Evolutionary conservation across 1,139 yeast species (phyloP).

Genomic region (Candida sp.): DNA sequence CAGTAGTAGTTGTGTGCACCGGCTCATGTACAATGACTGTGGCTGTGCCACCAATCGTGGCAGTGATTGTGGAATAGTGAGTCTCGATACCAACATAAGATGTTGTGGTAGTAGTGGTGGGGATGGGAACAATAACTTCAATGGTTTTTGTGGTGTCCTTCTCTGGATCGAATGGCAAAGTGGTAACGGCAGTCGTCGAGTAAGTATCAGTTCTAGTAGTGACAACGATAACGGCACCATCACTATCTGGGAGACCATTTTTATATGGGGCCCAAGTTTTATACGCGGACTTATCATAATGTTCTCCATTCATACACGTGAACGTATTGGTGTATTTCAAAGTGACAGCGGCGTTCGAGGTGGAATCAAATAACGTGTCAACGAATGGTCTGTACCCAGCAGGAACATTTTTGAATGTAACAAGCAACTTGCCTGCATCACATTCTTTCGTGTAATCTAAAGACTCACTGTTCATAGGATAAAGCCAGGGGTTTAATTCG

Average conservation of each 20-base stretch:
- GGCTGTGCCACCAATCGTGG: constrained; percentile 18
- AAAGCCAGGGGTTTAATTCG: constrained; percentile 22
- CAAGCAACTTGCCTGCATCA: constrained; percentile 11
- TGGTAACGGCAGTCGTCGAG: constrained; percentile 20
- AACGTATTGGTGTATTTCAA: neutral
- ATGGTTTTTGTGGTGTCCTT: constrained; percentile 22
- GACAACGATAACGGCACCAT: constrained; percentile 17
- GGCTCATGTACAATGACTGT: constrained; percentile 22
- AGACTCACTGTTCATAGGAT: constrained; percentile 17
- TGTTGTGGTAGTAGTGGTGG: constrained; percentile 18
- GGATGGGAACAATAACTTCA: constrained; percentile 19
- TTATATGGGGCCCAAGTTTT: constrained; percentile 13
- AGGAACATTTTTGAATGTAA: constrained; percentile 24
- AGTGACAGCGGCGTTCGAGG: neutral
- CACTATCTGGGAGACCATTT: constrained; percentile 16
- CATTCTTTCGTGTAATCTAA: constrained; percentile 17
- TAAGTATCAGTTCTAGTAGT: neutral
- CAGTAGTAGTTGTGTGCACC: constrained; percentile 12
- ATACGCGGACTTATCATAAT: neutral
- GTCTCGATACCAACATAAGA: constrained; percentile 15
- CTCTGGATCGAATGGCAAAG: constrained; percentile 17
- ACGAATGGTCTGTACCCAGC: constrained; percentile 30
- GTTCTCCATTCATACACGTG: neutral
- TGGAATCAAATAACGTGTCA: neutral
- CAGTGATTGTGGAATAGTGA: constrained; percentile 13